Evolutionary conservation across 2,329 filamentous ascomycete genomes (phyloP), one percentile per base, ranked within the genome.

Genomic region (Phialophora verrucosa): DNA sequence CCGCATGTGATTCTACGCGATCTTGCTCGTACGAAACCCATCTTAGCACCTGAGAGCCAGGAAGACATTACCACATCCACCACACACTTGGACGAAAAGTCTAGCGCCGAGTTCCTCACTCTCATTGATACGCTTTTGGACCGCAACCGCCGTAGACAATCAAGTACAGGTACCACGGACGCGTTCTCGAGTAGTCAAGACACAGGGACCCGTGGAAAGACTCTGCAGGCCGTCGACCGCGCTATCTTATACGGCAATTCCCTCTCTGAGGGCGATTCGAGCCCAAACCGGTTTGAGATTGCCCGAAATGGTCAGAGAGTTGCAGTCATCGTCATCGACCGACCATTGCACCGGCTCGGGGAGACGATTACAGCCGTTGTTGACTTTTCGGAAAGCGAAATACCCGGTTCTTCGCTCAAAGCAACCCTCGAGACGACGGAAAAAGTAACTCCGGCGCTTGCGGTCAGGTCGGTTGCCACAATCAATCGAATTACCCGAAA

Each of bases 251-350:
- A 92, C 70, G 93, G 92, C 75, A 92, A 92, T 71, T 81, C 89
- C 71, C 84, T 87, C 0, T 83, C 83, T 2, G 84, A 87, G 53
- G 85, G 87, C n/a, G 88, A 89, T 42, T 90, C 92, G 73, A 93
- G 91, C 75, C 87, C 90, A n/a, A 97, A 97, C 74, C 89, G 93
- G 47, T 99, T 98, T 76, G 93, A 97, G 75, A 98, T 99, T 76
- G 90, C 94, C 12, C 90, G 94, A 14, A 93, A 93, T 74, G 93
- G 93, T n/a, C 89, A 89, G 63, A 89, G 89, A n/a, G 93, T 99
- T 12, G 94, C 91, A 2, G 92, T 96, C 5, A 87, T 99, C 63
- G 93, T 93, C 79, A 85, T 99, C 35, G 91, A 93, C 4, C 88
- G 95, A 10, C 92, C 95, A 0, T 89, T 93, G 0, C 97, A 96